Conservation (phyloP, 768 basidiomycete genomes). For the Pleurotus sapidus region DNA sequence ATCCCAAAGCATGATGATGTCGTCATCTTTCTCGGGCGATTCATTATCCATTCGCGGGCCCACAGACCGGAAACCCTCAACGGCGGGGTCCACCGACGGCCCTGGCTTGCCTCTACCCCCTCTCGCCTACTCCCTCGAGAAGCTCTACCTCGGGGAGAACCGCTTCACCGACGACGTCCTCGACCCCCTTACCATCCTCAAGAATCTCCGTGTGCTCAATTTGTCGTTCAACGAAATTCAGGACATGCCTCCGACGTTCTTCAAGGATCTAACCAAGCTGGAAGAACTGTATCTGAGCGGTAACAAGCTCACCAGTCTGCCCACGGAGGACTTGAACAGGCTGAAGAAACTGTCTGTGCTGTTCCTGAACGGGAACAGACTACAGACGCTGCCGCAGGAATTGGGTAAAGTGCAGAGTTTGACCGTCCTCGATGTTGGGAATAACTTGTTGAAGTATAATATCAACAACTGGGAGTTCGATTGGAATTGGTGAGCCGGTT, state of each 20-base stretch:
- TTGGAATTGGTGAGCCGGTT: slow-evolving; percentile 86
- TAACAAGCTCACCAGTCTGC: slow-evolving; percentile 89
- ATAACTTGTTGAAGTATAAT: slow-evolving; percentile 93
- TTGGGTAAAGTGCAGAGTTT: slow-evolving; percentile 79
- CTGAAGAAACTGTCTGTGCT: slow-evolving; percentile 68
- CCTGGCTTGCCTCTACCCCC: slow-evolving; percentile 39
- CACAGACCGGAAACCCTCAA: slow-evolving; percentile 43
- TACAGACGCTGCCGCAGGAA: slow-evolving; percentile 91
- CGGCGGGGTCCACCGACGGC: slow-evolving; percentile 20
- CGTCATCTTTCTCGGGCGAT: slow-evolving; percentile 3
- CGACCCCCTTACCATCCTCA: slow-evolving; percentile 69
- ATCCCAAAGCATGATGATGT: not conserved
- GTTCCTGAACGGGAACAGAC: slow-evolving; percentile 90
- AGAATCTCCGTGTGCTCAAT: slow-evolving; percentile 80
- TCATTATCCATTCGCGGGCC: slow-evolving; percentile 4
- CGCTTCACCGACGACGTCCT: slow-evolving; percentile 77
- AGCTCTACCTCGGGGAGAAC: slow-evolving; percentile 90
- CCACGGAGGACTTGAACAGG: slow-evolving; percentile 81
- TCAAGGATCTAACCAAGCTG: slow-evolving; percentile 65
- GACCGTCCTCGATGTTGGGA: slow-evolving; percentile 86
- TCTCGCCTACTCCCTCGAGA: slow-evolving; percentile 68
- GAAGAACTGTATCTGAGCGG: slow-evolving; percentile 92
- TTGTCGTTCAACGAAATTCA: slow-evolving; percentile 94
- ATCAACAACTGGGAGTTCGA: slow-evolving; percentile 98
- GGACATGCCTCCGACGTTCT: slow-evolving; percentile 78